Percentiles rank a stretch among this genome's conserved stretches.
Evolutionary conservation across 306 rosid species (phyloP).

Genomic region (Lathyrus sativus): DNA sequence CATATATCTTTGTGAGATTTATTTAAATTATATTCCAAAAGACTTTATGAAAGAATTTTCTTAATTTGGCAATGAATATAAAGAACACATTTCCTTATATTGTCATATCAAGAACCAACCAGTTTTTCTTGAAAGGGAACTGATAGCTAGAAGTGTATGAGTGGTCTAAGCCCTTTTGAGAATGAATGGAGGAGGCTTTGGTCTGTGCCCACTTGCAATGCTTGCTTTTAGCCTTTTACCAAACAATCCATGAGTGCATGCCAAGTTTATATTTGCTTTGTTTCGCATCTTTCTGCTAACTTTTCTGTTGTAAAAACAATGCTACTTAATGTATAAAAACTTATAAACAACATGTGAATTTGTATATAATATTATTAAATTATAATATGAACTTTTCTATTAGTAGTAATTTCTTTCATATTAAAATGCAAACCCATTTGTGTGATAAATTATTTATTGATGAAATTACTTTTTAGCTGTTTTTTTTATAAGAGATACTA

Average conservation of each 20-base stretch:
- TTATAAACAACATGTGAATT: neutral
- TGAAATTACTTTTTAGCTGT: too few species aligned
- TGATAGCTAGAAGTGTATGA: constrained; percentile 5
- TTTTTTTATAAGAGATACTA: too few species aligned
- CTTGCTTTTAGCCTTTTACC: constrained; percentile 42
- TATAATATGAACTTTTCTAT: too few species aligned
- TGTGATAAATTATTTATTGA: too few species aligned
- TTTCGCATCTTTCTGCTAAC: neutral
- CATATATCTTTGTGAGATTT: constrained; percentile 7
- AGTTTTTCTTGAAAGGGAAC: constrained; percentile 12
- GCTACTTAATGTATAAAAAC: neutral
- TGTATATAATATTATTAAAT: too few species aligned
- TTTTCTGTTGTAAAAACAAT: constrained; percentile 6
- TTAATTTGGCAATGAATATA: constrained; percentile 54
- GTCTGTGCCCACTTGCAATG: constrained; percentile 34
- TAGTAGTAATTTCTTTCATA: too few species aligned
- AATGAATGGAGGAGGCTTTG: constrained; percentile 33
- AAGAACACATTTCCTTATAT: constrained; percentile 40
- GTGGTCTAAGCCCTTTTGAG: constrained; percentile 28
- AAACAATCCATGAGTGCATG: constrained; percentile 28
- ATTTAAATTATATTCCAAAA: constrained; percentile 32
- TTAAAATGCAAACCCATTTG: too few species aligned
- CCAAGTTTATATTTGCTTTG: constrained; percentile 21
- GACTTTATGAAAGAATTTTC: constrained; percentile 30
- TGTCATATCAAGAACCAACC: constrained; percentile 50